Evolutionary conservation across 768 basidiomycete species (phyloP).

Genomic region (Termitomyces sp.): DNA sequence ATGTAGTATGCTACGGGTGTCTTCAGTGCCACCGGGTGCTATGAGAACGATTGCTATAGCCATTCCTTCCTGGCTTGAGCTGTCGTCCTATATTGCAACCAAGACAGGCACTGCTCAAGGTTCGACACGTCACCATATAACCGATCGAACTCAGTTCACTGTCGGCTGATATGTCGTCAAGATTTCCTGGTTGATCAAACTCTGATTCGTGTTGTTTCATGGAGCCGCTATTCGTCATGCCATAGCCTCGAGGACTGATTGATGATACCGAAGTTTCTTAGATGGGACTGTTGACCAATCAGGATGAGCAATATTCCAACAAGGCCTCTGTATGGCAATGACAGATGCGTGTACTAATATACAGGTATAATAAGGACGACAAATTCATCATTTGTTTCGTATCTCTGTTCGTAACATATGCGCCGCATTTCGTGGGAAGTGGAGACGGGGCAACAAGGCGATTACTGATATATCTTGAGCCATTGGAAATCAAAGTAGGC

Average conservation of each 20-base stretch:
- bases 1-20: too few species aligned
- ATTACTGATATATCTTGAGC: constrained; percentile 35
- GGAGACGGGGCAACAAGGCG: background rate
- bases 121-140: too few species aligned
- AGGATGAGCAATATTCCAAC: background rate
- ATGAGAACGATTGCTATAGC: too few species aligned
- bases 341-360: background rate
- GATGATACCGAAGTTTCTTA: background rate
- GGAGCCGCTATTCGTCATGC: background rate
- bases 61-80: too few species aligned
- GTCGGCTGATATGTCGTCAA: background rate
- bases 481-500: constrained; percentile 71
- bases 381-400: background rate
- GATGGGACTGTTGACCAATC: background rate
- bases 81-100: background rate
- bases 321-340: background rate
- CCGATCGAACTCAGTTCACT: background rate
- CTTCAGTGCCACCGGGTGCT: too few species aligned
- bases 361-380: background rate
- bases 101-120: background rate
- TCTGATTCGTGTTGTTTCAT: background rate
- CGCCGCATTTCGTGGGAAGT: background rate
- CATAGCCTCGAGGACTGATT: background rate
- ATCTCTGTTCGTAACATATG: background rate
- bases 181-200: background rate